A percentile compares a stretch with the other conserved stretches of the same genome.
Evolutionary conservation across 192 early-diverging fungal species (phyloP).

Genomic region (Gryganskiella cystojenkinii): DNA sequence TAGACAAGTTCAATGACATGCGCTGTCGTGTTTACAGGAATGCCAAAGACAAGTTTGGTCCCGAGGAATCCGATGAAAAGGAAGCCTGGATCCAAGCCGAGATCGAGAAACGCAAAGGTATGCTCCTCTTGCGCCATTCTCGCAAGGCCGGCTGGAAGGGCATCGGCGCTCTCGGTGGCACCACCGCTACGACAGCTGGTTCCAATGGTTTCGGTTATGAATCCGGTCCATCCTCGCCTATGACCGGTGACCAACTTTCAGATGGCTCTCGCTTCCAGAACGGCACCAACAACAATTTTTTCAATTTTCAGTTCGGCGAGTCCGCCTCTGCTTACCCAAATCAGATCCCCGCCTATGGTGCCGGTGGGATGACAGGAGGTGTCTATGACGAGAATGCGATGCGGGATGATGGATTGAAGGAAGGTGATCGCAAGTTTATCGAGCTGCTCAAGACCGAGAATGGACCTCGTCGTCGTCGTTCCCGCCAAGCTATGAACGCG

Average conservation of each 20-base stretch:
- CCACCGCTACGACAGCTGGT: too few relatives aligned
- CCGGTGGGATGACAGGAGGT: not conserved
- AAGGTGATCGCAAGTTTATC: conserved; percentile 29
- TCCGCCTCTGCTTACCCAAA: not conserved
- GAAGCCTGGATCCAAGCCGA: conserved; percentile 74
- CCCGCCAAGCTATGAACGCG: conserved; percentile 29
- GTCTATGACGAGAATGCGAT: not conserved
- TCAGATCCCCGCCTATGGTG: conserved; percentile 16
- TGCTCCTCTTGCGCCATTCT: conserved; percentile 41
- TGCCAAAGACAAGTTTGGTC: conserved; percentile 70
- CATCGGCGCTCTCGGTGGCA: not conserved
- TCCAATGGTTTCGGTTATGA: not conserved
- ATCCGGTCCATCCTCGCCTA: not conserved
- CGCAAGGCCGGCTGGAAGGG: conserved; percentile 37
- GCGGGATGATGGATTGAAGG: conserved; percentile 5
- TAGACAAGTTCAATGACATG: conserved; percentile 73
- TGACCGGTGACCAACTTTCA: not conserved
- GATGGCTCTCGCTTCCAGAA: too few relatives aligned
- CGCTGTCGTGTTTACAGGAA: conserved; percentile 78
- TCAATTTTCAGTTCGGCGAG: not conserved
- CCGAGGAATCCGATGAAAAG: conserved; percentile 65
- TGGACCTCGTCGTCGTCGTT: conserved; percentile 43
- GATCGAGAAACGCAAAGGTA: conserved; percentile 61
- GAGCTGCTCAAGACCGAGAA: conserved; percentile 17
- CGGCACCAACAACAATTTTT: not conserved